Conservation (phyloP, 192 early-diverging fungal genomes). For the Coemansia sp. region DNA sequence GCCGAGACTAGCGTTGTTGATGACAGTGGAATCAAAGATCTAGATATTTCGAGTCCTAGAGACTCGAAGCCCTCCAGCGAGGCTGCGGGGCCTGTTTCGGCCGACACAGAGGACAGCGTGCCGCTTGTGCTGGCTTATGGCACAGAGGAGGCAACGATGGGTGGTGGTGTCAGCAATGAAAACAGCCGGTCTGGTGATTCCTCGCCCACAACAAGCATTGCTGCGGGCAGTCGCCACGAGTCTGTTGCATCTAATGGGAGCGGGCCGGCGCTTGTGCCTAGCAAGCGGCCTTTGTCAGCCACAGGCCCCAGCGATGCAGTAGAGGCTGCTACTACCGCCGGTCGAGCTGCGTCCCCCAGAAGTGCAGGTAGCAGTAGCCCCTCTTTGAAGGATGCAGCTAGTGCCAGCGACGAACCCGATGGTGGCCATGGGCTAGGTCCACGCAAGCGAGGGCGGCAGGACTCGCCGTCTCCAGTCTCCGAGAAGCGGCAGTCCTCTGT, state of each 20-base stretch:
- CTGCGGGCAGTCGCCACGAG: background rate
- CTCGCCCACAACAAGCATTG: conserved; percentile 8
- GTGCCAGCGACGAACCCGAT: conserved; percentile 3
- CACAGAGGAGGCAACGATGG: background rate
- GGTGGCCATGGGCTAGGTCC: conserved; percentile 19
- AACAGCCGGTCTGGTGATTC: conserved; percentile 5
- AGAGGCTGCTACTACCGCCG: background rate
- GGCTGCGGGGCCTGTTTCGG: background rate
- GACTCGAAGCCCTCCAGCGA: background rate
- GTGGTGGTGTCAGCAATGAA: background rate
- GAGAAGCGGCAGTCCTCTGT: conserved; percentile 8
- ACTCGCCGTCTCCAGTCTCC: conserved; percentile 14
- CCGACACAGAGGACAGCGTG: background rate
- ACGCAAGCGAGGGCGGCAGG: conserved; percentile 43
- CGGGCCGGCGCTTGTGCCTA: conserved; percentile 31
- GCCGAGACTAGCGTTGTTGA: conserved; percentile 5
- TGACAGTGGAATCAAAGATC: conserved; percentile 28
- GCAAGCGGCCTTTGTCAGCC: conserved; percentile 39
- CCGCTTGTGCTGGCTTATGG: background rate
- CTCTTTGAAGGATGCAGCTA: background rate
- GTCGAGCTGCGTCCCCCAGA: background rate
- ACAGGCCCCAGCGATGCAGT: conserved; percentile 10
- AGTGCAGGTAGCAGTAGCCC: conserved; percentile 1
- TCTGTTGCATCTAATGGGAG: conserved; percentile 6
- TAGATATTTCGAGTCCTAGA: conserved; percentile 27